Percentiles rank a stretch among this genome's conserved stretches.
Evolutionary conservation across 768 basidiomycete genomes (phyloP).

Genomic region (Pholiota microspora): DNA sequence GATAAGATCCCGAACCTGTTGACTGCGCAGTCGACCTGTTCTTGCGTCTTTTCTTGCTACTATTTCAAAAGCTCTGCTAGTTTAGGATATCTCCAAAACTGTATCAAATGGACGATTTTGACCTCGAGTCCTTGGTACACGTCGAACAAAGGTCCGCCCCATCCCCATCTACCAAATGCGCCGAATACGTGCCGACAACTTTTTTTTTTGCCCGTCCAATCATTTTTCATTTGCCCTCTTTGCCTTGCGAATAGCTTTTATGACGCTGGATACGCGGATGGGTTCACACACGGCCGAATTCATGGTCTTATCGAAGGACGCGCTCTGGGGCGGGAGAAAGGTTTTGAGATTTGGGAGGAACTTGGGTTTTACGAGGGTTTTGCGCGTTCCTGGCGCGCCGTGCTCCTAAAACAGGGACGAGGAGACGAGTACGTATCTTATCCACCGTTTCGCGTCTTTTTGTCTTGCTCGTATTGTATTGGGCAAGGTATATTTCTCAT

Average conservation of each 20-base stretch:
- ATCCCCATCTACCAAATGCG: too few relatives aligned
- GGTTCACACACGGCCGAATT: slow-evolving; percentile 80
- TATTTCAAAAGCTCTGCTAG: too few relatives aligned
- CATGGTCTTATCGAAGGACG: slow-evolving; percentile 92
- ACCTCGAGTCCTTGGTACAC: slow-evolving; percentile 58
- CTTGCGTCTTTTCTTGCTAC: too few relatives aligned
- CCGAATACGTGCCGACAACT: too few relatives aligned
- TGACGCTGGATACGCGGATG: slow-evolving; percentile 71
- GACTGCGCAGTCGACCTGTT: background rate
- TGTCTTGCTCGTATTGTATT: background rate
- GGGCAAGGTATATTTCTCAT: too few relatives aligned
- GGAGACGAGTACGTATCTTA: slow-evolving; percentile 47
- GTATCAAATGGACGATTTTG: slow-evolving; percentile 38
- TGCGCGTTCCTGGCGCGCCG: slow-evolving; percentile 64
- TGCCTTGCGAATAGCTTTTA: slow-evolving; percentile 59
- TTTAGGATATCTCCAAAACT: too few relatives aligned
- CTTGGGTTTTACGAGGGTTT: slow-evolving; percentile 92
- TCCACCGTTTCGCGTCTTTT: background rate
- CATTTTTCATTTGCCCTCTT: background rate
- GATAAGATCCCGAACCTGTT: slow-evolving; percentile 12
- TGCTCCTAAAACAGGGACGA: slow-evolving; percentile 39
- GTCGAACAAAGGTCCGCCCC: slow-evolving; percentile 59
- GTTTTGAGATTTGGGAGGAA: slow-evolving; percentile 97
- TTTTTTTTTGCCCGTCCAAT: too few relatives aligned
- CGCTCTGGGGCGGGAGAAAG: slow-evolving; percentile 84